These are phyloP conservation scores for Trypanosoma lewisi DNA, from an alignment of 208 protist genomes.

Conservation along the genomic window DNA sequence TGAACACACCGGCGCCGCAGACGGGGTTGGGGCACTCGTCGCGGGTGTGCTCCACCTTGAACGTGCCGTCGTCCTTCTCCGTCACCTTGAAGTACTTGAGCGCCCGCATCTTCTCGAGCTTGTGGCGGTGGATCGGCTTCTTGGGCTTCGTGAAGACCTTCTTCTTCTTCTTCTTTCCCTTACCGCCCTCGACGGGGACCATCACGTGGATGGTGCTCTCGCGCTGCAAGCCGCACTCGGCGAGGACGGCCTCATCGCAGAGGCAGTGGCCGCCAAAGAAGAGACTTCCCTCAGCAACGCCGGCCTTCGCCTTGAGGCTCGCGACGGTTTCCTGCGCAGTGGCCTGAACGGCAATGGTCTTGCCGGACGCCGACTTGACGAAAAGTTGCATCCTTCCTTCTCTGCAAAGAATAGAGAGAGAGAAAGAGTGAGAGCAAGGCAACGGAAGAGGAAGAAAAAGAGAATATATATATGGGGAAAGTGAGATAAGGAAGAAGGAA, in stretches of 20 bases:
- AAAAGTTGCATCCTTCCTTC: constrained; percentile 92
- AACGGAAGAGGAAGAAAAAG: constrained; percentile 1
- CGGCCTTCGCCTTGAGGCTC: constrained; percentile 73
- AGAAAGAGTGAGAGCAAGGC: not conserved
- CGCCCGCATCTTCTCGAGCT: constrained; percentile 99
- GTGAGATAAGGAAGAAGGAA: not conserved
- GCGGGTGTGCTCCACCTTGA: constrained; percentile 95
- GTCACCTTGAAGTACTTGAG: constrained; percentile 99
- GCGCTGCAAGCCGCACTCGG: constrained; percentile 65
- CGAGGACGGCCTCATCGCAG: constrained; percentile 67
- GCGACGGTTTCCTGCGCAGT: constrained; percentile 85
- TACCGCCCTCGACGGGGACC: constrained; percentile 88
- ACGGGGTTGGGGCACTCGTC: constrained; percentile 94
- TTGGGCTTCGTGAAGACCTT: constrained; percentile 99
- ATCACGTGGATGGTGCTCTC: constrained; percentile 90
- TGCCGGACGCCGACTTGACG: constrained; percentile 89
- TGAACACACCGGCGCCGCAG: constrained; percentile 98
- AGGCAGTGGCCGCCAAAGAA: constrained; percentile 91
- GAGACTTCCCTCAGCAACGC: constrained; percentile 63
- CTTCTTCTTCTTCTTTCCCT: constrained; percentile 99
- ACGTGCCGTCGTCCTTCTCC: constrained; percentile 95
- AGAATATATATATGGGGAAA: not conserved
- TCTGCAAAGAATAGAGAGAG: not conserved
- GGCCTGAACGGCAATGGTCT: constrained; percentile 87
- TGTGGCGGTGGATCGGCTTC: constrained; percentile 98